Evolutionary conservation across 306 rosid genomes (phyloP).

Genomic region (Senna siamea): DNA sequence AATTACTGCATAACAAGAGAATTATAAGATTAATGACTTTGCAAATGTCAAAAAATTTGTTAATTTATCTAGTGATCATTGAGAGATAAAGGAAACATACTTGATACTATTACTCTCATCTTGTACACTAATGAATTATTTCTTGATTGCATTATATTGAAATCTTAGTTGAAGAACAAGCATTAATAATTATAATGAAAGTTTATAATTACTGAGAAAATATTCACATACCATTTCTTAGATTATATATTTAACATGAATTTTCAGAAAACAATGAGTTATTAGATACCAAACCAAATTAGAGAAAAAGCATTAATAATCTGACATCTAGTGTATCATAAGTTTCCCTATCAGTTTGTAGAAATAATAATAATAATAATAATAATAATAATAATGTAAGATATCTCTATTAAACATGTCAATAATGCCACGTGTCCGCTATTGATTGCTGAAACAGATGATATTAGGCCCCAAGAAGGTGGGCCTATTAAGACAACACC

Average conservation of each 20-base stretch:
- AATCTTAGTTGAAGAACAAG: too few relatives aligned
- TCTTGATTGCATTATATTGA: background rate
- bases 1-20: too few relatives aligned
- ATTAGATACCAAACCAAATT: background rate
- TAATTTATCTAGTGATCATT: background rate
- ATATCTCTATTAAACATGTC: background rate
- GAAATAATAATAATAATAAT: too few relatives aligned
- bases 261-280: background rate
- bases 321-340: background rate
- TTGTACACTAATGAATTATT: background rate
- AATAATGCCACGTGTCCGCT: background rate
- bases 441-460: background rate
- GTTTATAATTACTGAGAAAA: background rate
- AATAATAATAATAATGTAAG: background rate
- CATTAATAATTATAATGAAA: too few relatives aligned
- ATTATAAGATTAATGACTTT: too few relatives aligned
- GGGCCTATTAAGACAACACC: conserved; percentile 5
- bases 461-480: background rate
- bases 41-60: background rate
- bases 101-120: background rate
- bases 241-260: background rate
- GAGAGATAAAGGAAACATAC: background rate
- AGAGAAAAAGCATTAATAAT: background rate
- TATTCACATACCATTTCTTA: background rate
- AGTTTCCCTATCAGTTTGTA: background rate